Conservation (phyloP, 2,329 filamentous ascomycete genomes). For the Allantophomopsis cytisporea region DNA sequence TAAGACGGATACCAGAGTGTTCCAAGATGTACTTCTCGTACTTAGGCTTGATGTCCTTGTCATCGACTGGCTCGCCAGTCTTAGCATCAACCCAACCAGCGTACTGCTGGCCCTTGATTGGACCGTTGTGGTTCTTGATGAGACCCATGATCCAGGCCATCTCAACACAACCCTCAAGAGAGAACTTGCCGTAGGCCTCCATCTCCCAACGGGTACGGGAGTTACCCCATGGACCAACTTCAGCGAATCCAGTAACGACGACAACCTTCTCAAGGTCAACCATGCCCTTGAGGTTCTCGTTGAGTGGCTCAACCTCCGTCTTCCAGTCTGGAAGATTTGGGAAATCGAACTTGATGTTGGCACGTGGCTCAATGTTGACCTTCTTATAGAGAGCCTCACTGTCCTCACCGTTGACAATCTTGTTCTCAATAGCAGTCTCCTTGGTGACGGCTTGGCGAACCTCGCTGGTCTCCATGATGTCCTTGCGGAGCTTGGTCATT, state of each 20-base stretch:
- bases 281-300: conserved; percentile 86
- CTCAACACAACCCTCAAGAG: conserved; percentile 92
- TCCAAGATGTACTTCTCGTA: conserved; percentile 96
- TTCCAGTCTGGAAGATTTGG: conserved; percentile 86
- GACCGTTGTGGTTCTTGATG: conserved; percentile 96
- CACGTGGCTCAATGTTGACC: conserved; percentile 82
- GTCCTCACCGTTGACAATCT: conserved; percentile 87
- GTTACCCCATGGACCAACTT: conserved; percentile 97
- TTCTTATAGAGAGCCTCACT: conserved; percentile 92
- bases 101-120: conserved; percentile 91
- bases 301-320: conserved; percentile 76
- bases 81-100: conserved; percentile 95
- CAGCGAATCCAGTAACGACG: conserved; percentile 91
- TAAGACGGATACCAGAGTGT: conserved; percentile 92
- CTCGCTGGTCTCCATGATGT: conserved; percentile 90
- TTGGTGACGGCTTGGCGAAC: conserved; percentile 88
- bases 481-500: conserved; percentile 87
- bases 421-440: conserved; percentile 93
- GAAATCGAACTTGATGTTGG: conserved; percentile 98
- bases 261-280: conserved; percentile 97
- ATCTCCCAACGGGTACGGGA: conserved; percentile 98
- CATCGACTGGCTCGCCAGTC: conserved; percentile 87
- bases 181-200: conserved; percentile 95
- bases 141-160: conserved; percentile 99
- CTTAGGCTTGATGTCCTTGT: conserved; percentile 95